A percentile compares a stretch with the other conserved stretches of the same genome.
Conservation (phyloP, 495 filamentous ascomycete species). For the Elaphomyces granulatus region DNA sequence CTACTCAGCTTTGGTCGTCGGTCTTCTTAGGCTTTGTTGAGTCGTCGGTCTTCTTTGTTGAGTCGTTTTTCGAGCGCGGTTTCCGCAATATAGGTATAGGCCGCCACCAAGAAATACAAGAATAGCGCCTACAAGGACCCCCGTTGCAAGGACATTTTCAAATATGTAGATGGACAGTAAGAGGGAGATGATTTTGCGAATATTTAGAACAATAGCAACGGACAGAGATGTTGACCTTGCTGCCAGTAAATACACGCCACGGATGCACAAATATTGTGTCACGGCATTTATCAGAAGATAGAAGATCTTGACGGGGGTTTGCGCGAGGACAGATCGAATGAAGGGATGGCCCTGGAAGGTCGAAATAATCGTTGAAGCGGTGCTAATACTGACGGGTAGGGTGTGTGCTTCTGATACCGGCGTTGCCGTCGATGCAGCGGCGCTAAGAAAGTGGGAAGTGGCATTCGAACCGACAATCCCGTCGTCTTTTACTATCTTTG, state of each 20-base stretch:
- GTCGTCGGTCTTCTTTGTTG: too few relatives aligned
- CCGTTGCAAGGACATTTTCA: conserved; percentile 60
- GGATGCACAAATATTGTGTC: conserved; percentile 89
- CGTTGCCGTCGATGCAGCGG: neutral
- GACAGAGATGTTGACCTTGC: conserved; percentile 80
- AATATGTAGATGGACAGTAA: conserved; percentile 86
- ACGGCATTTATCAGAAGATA: conserved; percentile 67
- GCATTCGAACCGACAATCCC: neutral
- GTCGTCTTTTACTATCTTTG: conserved; percentile 6
- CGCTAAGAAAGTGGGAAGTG: neutral
- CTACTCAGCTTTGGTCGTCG: too few relatives aligned
- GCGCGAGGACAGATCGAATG: conserved; percentile 17
- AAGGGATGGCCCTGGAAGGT: conserved; percentile 3
- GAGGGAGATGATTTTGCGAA: conserved; percentile 86
- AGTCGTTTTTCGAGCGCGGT: too few relatives aligned
- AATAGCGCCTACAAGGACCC: conserved; percentile 64
- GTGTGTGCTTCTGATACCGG: neutral
- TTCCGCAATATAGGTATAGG: too few relatives aligned
- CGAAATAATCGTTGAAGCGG: conserved; percentile 1
- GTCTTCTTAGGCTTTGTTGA: too few relatives aligned
- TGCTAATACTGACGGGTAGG: too few relatives aligned
- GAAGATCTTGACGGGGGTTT: conserved; percentile 54
- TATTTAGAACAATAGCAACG: conserved; percentile 89
- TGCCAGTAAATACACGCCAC: conserved; percentile 81
- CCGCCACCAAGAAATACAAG: conserved; percentile 82